A percentile compares a stretch with the other conserved stretches of the same genome.
phyloP scores from a whole-genome alignment of 2,329 filamentous ascomycete species.

The Trichoderma cornu-damae region DNA sequence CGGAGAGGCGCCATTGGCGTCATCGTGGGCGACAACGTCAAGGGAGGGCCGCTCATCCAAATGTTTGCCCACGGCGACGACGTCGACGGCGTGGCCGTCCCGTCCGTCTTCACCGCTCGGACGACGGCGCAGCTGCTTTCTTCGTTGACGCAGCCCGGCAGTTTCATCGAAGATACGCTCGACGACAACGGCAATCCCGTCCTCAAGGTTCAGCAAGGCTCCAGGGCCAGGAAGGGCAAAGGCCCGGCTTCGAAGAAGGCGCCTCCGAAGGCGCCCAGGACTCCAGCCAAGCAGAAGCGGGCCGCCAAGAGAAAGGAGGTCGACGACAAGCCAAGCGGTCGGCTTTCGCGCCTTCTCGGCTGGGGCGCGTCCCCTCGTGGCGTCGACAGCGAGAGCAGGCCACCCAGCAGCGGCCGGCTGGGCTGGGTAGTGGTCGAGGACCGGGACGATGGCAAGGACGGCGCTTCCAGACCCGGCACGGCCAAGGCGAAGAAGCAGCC shows the following conservation, averaged over 20 bases:
- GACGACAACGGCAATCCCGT: constrained; percentile 56
- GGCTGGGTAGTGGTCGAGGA: constrained; percentile 68
- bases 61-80: constrained; percentile 95
- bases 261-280: not conserved
- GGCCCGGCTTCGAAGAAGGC: constrained; percentile 28
- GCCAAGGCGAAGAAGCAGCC: constrained; percentile 26
- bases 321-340: constrained; percentile 31
- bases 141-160: constrained; percentile 71
- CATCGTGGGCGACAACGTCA: constrained; percentile 89
- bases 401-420: constrained; percentile 66
- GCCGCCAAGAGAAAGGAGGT: constrained; percentile 25
- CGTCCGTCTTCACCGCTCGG: constrained; percentile 88
- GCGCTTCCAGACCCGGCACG: constrained; percentile 38
- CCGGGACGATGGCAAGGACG: constrained; percentile 54
- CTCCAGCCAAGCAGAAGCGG: constrained; percentile 27
- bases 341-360: constrained; percentile 43
- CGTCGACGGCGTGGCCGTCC: constrained; percentile 90
- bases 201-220: constrained; percentile 48
- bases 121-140: constrained; percentile 92
- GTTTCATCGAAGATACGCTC: constrained; percentile 55
- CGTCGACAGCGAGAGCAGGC: constrained; percentile 52
- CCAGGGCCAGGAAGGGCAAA: constrained; percentile 37
- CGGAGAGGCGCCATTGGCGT: constrained; percentile 80
- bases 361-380: constrained; percentile 30
- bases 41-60: constrained; percentile 82